A percentile compares a stretch with the other conserved stretches of the same genome.
Evolutionary conservation across 345 rosid species (phyloP).

Genomic region (Cardiospermum halicacabum): DNA sequence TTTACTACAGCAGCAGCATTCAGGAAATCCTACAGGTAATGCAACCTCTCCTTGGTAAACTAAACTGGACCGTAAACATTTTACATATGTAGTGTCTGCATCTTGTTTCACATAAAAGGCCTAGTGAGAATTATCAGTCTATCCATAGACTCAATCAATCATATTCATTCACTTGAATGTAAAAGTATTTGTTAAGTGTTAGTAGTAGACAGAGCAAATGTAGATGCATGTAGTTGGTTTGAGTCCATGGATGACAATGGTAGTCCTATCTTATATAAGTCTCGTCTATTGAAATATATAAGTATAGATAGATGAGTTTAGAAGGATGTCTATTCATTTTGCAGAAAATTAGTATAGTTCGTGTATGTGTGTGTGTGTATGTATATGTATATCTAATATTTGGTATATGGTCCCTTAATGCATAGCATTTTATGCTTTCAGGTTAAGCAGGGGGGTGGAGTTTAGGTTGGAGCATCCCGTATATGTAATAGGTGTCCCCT

Average conservation of each 20-base stretch:
- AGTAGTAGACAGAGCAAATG: too few relatives aligned
- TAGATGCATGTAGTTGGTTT: too few relatives aligned
- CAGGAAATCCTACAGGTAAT: constrained; percentile 12
- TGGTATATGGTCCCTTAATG: background rate
- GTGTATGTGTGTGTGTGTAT: too few relatives aligned
- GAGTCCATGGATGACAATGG: too few relatives aligned
- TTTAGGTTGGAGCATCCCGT: background rate
- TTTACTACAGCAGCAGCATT: constrained; percentile 6
- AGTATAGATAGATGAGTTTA: background rate
- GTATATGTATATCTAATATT: background rate
- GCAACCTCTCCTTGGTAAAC: background rate
- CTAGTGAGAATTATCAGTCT: too few relatives aligned
- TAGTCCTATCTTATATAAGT: too few relatives aligned
- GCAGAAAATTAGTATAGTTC: background rate
- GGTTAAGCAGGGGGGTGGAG: constrained; percentile 12
- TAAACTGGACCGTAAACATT: background rate
- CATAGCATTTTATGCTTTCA: constrained; percentile 7
- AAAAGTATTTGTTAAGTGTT: too few relatives aligned
- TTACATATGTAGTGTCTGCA: background rate
- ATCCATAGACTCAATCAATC: too few relatives aligned
- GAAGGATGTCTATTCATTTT: background rate
- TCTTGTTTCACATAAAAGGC: too few relatives aligned
- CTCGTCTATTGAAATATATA: too few relatives aligned
- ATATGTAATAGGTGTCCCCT: too few relatives aligned
- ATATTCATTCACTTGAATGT: too few relatives aligned